Percentiles rank a stretch among this genome's conserved stretches.
phyloP scores from a whole-genome alignment of 495 filamentous ascomycete genomes.

The Trichocladium uniseriatum region DNA sequence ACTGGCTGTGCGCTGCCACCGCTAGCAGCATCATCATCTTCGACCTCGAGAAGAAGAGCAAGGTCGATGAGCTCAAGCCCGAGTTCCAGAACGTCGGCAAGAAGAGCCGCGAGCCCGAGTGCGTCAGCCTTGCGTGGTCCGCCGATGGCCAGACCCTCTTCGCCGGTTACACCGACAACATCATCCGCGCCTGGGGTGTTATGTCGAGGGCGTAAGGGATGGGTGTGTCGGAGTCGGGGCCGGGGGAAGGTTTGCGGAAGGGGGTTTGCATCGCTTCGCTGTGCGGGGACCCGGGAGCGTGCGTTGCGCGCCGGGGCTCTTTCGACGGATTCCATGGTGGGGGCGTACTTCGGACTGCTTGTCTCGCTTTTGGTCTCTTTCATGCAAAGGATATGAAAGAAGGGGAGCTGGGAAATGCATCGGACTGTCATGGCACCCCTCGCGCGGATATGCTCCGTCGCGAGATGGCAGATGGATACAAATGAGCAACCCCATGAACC shows the following conservation, averaged over 20 bases:
- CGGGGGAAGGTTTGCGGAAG: slow-evolving; percentile 11
- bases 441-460: slow-evolving; percentile 7
- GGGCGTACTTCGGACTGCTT: slow-evolving; percentile 33
- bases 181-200: slow-evolving; percentile 98
- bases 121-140: slow-evolving; percentile 90
- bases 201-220: slow-evolving; percentile 58
- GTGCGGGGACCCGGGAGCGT: slow-evolving; percentile 14
- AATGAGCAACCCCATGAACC: slow-evolving; percentile 24
- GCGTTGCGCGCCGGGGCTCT: slow-evolving; percentile 15
- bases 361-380: slow-evolving; percentile 32
- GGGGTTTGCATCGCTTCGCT: slow-evolving; percentile 24
- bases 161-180: slow-evolving; percentile 99
- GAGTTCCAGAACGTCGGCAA: slow-evolving; percentile 94
- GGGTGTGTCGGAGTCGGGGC: slow-evolving; percentile 12
- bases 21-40: slow-evolving; percentile 98
- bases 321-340: slow-evolving; percentile 32
- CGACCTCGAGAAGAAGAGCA: slow-evolving; percentile 99
- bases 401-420: slow-evolving; percentile 28
- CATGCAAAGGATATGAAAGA: slow-evolving; percentile 25
- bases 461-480: slow-evolving; percentile 24
- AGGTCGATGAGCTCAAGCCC: slow-evolving; percentile 99
- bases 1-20: slow-evolving; percentile 99
- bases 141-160: slow-evolving; percentile 98
- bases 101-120: slow-evolving; percentile 99
- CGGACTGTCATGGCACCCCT: slow-evolving; percentile 13